A percentile compares a stretch with the other conserved stretches of the same genome.
These are phyloP conservation scores for Sideroxylon spinosum DNA, from an alignment of 179 eudicot species.

Conservation along the genomic window DNA sequence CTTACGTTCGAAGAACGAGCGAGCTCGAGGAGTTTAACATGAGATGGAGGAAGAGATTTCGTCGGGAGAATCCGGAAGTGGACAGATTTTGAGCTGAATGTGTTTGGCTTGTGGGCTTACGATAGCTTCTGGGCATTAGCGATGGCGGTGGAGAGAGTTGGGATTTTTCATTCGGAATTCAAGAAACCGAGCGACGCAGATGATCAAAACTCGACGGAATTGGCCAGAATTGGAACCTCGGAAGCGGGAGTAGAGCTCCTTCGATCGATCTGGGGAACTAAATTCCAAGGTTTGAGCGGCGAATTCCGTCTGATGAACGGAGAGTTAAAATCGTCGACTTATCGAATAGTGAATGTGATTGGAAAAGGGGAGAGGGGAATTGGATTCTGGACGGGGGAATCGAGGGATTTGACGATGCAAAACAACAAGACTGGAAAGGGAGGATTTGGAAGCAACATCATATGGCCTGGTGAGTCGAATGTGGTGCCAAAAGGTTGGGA, in stretches of 20 bases:
- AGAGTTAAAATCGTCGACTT: conserved; percentile 33
- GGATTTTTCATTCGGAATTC: conserved; percentile 18
- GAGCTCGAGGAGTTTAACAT: conserved; percentile 20
- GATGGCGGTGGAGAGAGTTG: conserved; percentile 40
- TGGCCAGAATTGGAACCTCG: conserved; percentile 37
- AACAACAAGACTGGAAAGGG: conserved; percentile 4
- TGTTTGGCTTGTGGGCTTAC: conserved; percentile 50
- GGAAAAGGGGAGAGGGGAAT: conserved; percentile 30
- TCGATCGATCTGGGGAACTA: conserved; percentile 22
- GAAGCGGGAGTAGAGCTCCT: conserved; percentile 34
- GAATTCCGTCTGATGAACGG: conserved; percentile 35
- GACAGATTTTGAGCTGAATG: conserved; percentile 9
- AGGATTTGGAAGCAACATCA: conserved; percentile 31
- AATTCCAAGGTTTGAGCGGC: conserved; percentile 49
- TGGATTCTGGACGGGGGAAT: conserved; percentile 46
- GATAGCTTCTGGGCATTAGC: conserved; percentile 51
- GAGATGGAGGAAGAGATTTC: conserved; percentile 14
- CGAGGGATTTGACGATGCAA: conserved; percentile 5
- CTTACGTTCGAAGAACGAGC: conserved; percentile 30
- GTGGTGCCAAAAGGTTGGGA: conserved; percentile 44
- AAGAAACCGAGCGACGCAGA: conserved; percentile 10
- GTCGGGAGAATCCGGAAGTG: conserved; percentile 18
- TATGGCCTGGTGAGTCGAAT: conserved; percentile 49
- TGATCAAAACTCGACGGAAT: conserved; percentile 26
- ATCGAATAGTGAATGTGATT: conserved; percentile 39